These are phyloP conservation scores for Tetramitus jugosus DNA, from an alignment of 208 protist species.

Conservation along the genomic window DNA sequence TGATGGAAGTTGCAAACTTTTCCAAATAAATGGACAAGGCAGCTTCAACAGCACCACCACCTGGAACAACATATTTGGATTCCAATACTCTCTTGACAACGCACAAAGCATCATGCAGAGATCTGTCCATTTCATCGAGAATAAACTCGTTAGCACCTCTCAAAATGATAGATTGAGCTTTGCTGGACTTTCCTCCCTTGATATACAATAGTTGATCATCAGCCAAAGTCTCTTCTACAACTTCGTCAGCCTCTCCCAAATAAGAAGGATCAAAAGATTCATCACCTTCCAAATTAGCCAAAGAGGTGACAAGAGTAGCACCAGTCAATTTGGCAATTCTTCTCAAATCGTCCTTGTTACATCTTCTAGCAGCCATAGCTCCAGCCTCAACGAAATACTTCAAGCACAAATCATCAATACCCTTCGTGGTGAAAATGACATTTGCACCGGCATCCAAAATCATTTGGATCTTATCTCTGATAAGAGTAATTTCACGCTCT, in stretches of 20 bases:
- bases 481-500: slow-evolving; percentile 91
- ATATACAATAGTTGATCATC: slow-evolving; percentile 93
- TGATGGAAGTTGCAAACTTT: slow-evolving; percentile 88
- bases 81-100: slow-evolving; percentile 96
- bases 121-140: slow-evolving; percentile 94
- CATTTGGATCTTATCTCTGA: slow-evolving; percentile 91
- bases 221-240: slow-evolving; percentile 12
- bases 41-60: slow-evolving; percentile 95
- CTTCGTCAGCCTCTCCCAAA: slow-evolving; percentile 63
- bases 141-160: slow-evolving; percentile 94
- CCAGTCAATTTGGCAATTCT: slow-evolving; percentile 94
- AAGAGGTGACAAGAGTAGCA: slow-evolving; percentile 78
- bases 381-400: slow-evolving; percentile 97
- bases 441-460: slow-evolving; percentile 96
- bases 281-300: slow-evolving; percentile 93
- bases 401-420: slow-evolving; percentile 95
- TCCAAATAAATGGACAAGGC: slow-evolving; percentile 97
- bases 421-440: slow-evolving; percentile 98
- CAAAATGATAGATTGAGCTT: slow-evolving; percentile 92
- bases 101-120: slow-evolving; percentile 97
- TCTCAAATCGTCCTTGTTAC: slow-evolving; percentile 85
- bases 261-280: slow-evolving; percentile 85
- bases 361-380: slow-evolving; percentile 88
- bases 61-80: slow-evolving; percentile 88
- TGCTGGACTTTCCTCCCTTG: slow-evolving; percentile 57